phyloP scores from a whole-genome alignment of 768 basidiomycete species.

The Kwoniella europaea region DNA sequence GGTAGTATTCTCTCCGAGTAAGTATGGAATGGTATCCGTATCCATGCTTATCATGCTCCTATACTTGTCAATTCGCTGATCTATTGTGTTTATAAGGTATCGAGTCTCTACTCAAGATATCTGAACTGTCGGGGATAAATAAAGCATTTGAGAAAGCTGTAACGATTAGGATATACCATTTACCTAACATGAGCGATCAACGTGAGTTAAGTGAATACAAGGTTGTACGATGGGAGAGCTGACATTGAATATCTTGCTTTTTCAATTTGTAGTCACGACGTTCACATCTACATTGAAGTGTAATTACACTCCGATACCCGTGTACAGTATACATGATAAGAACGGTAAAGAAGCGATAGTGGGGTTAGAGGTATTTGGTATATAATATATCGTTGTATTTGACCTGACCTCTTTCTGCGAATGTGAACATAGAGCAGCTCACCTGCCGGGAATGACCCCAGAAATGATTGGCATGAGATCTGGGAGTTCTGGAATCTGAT shows the following conservation, averaged over 20 bases:
- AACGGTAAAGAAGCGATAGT: slow-evolving; percentile 2
- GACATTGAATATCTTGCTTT: background rate
- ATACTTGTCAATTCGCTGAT: background rate
- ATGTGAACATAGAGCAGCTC: no score
- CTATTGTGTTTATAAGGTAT: no score
- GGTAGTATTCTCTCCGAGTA: slow-evolving; percentile 15
- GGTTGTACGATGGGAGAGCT: background rate
- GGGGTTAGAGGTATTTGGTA: slow-evolving; percentile 38
- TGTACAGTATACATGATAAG: slow-evolving; percentile 28
- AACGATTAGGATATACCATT: slow-evolving; percentile 18
- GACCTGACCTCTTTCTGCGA: background rate
- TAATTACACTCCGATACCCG: slow-evolving; percentile 34
- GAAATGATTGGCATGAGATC: no score
- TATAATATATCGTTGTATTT: background rate
- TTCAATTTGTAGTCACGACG: background rate
- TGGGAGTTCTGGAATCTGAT: background rate
- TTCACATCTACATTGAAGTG: background rate
- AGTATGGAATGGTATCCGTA: background rate
- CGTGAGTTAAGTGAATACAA: background rate
- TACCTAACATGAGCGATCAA: background rate
- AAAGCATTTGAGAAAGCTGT: slow-evolving; percentile 8
- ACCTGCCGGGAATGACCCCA: no score
- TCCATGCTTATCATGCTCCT: background rate
- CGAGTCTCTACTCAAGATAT: background rate
- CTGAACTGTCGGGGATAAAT: background rate